Percentiles rank a stretch among this genome's conserved stretches.
These are phyloP conservation scores for Calonectria pauciramosa DNA, from an alignment of 2,329 filamentous ascomycete species.

Conservation along the genomic window DNA sequence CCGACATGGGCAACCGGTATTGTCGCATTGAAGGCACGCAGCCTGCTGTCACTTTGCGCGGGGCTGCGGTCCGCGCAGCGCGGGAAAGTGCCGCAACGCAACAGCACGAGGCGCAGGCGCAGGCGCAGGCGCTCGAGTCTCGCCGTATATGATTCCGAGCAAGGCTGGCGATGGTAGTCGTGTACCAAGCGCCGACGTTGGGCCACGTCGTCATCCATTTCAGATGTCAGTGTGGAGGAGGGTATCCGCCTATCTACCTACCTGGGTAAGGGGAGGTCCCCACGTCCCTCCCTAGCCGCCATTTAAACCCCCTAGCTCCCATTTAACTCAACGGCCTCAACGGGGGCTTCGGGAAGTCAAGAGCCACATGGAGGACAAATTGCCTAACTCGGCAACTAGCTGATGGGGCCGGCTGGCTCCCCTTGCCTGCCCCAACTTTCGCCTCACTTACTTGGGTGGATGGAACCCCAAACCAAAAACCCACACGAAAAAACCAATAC, in stretches of 20 bases:
- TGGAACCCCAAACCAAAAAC: slow-evolving; percentile 18
- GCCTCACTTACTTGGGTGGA: not conserved
- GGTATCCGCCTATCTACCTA: slow-evolving; percentile 11
- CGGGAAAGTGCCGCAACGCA: not conserved
- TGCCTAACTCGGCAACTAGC: slow-evolving; percentile 25
- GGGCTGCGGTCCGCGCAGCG: not conserved
- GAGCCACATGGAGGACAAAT: slow-evolving; percentile 6
- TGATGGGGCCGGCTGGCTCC: not conserved
- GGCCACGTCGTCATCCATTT: slow-evolving; percentile 11
- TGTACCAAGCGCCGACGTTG: not conserved
- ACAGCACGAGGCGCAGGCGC: not conserved
- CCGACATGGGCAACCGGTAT: slow-evolving; percentile 4
- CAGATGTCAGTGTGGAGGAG: slow-evolving; percentile 7
- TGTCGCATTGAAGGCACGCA: not conserved
- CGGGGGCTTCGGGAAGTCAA: slow-evolving; percentile 25
- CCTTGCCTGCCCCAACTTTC: slow-evolving; percentile 2
- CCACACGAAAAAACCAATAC: not conserved
- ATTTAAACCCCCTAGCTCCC: slow-evolving; percentile 9
- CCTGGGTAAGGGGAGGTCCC: slow-evolving; percentile 11
- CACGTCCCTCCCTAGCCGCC: slow-evolving; percentile 5
- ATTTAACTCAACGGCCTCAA: slow-evolving; percentile 14
- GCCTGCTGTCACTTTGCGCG: not conserved
- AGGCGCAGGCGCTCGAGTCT: not conserved
- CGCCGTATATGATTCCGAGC: not conserved
- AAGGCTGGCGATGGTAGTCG: slow-evolving; percentile 1